Base-by-base conservation (phyloP, 176 grass and related monocot species). In the Zoysia pacifica region DNA sequence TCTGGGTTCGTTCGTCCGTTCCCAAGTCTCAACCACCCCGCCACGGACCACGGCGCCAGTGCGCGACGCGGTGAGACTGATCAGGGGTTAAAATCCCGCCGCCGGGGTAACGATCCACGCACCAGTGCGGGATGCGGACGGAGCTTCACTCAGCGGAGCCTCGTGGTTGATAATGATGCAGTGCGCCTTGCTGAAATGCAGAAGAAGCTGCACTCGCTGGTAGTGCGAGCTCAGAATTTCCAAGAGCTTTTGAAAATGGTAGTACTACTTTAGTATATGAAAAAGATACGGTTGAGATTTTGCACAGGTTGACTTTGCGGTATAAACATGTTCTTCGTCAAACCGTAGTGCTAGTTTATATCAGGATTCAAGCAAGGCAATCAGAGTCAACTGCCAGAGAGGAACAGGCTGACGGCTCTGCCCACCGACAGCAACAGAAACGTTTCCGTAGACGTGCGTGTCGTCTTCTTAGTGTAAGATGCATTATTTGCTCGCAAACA, bases 351-450 rank as follows among this genome's bases (percentile, higher is more conserved):
- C 10, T 51, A 15, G 35, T 28, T 28, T 28, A 28, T 9, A 5
- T 6, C 46, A 50, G 42, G 3, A 52, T 14, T 52, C 39, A 2
- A 44, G 38, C 52, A 55, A 56, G 69, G 69, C 79, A 73, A 79
- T 50, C 4, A 4, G 14, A 28, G 76, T 70, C 86, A 88, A 70
- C 63, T 65, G 64, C 65, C 39, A 48, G 73, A 28, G 10, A 48
- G 20, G 58, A 45, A 73, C 68, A 60, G 9, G 40, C 5, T 28
- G 28, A 28, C 28, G 28, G 28, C 53, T 37, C 52, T 43, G 9
- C 40, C 5, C 53, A 55, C 76, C 68, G 48, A 65, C 60, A 52
- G 36, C 62, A 11, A 51, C 18, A 41, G 20, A 20, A 39, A 63
- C 12, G 43, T 72, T 41, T 40, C 5, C 48, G 63, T 36, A 48